Percentiles rank a stretch among this genome's conserved stretches.
Evolutionary conservation across 345 rosid species (phyloP).

Genomic region (Trapa bicornis): DNA sequence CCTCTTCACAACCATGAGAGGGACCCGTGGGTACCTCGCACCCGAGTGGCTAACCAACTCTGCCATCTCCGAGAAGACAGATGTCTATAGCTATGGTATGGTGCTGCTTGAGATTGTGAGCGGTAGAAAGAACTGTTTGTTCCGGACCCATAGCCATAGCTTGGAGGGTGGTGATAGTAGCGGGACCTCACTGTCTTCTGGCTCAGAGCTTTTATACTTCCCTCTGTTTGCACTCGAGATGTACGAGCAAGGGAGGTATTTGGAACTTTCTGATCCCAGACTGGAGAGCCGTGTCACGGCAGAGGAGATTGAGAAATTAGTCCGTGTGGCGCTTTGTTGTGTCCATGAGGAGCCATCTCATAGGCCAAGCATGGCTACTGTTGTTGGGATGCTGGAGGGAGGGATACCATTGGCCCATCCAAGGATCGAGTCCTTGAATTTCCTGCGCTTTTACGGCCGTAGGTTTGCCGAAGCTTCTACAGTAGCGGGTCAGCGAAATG

Average conservation of each 20-base stretch:
- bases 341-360: slow-evolving; percentile 51
- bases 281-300: slow-evolving; percentile 55
- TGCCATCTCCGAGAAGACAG: slow-evolving; percentile 67
- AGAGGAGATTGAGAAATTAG: slow-evolving; percentile 42
- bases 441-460: slow-evolving; percentile 71
- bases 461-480: slow-evolving; percentile 67
- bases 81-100: slow-evolving; percentile 80
- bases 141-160: slow-evolving; percentile 32
- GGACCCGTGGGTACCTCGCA: slow-evolving; percentile 78
- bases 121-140: slow-evolving; percentile 56
- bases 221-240: slow-evolving; percentile 75
- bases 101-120: slow-evolving; percentile 69
- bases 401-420: slow-evolving; percentile 47
- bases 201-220: slow-evolving; percentile 38
- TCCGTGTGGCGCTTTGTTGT: slow-evolving; percentile 58
- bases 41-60: slow-evolving; percentile 77
- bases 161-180: slow-evolving; percentile 24
- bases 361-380: slow-evolving; percentile 51
- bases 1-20: slow-evolving; percentile 67
- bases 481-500: slow-evolving; percentile 28
- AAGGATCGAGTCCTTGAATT: slow-evolving; percentile 58
- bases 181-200: slow-evolving; percentile 27
- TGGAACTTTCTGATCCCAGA: slow-evolving; percentile 70
- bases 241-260: slow-evolving; percentile 62
- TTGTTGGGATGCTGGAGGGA: slow-evolving; percentile 71